Conservation (phyloP, 2,329 filamentous ascomycete genomes). For the Didymella pomorum region DNA sequence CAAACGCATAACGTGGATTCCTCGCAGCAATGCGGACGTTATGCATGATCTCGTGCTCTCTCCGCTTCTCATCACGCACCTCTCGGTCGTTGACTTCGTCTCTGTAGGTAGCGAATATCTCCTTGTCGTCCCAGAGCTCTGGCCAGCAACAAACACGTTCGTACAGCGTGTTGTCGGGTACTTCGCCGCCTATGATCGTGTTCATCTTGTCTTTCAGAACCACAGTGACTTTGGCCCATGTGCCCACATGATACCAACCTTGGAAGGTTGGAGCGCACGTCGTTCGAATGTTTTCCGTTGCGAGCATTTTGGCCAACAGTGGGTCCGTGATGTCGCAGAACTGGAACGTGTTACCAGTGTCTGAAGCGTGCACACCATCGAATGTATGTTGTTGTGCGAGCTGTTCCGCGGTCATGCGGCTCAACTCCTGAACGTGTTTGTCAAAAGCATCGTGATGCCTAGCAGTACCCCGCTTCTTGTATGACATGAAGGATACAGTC, state of each 20-base stretch:
- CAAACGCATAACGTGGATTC: slow-evolving; percentile 46
- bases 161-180: slow-evolving; percentile 43
- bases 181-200: slow-evolving; percentile 48
- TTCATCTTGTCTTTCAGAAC: slow-evolving; percentile 87
- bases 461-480: slow-evolving; percentile 41
- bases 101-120: slow-evolving; percentile 40
- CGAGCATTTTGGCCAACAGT: slow-evolving; percentile 71
- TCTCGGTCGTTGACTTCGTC: slow-evolving; percentile 39
- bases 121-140: slow-evolving; percentile 44
- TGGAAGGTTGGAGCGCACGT: slow-evolving; percentile 61
- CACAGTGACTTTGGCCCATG: slow-evolving; percentile 82
- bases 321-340: slow-evolving; percentile 91
- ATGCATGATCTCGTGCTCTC: slow-evolving; percentile 46
- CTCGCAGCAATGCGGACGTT: slow-evolving; percentile 43
- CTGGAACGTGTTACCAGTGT: slow-evolving; percentile 92
- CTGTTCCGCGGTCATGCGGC: slow-evolving; percentile 32
- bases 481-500: slow-evolving; percentile 64
- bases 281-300: slow-evolving; percentile 61
- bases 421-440: slow-evolving; percentile 36
- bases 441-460: slow-evolving; percentile 39
- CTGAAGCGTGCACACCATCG: slow-evolving; percentile 76
- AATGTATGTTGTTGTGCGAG: slow-evolving; percentile 71
- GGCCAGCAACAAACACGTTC: slow-evolving; percentile 45
- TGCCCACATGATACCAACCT: slow-evolving; percentile 86
- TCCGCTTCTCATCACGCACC: slow-evolving; percentile 32